Base-by-base conservation (phyloP, 129 eudicot genomes). In the Arctium minus region DNA sequence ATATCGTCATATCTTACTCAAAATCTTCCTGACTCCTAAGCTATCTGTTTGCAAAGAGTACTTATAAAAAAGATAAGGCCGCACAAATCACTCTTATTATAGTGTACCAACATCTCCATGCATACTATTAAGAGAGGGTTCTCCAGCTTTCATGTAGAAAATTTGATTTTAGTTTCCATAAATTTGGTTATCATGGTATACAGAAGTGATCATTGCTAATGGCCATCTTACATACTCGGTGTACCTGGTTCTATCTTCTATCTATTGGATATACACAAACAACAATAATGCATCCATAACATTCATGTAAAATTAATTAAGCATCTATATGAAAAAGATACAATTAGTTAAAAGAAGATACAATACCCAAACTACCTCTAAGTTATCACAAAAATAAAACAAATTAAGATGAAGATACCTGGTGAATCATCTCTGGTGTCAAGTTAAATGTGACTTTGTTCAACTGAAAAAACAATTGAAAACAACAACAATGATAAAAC, bases 391-490 rank as follows among this genome's bases (percentile, higher is more conserved):
- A 65, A 29, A 30, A 42, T 39, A 48, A 46, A 11, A 68, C 46
- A 75, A 74, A 48, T 2, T 44, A 68, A 64, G 50, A 81, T 80
- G 31, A 79, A 30, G 13, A 22, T 22, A 22, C 27, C 27, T 22
- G 27, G 27, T 22, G 27, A 22, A 22, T 22, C 27, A 22, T 22
- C 86, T 96, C 99, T 70, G 97, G 96, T 22, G 27, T 22, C 92
- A 93, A 89, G 88, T 84, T 93, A 86, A 91, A 96, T 65, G 97
- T 96, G 69, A 96, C 99, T 84, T 88, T 90, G 91, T 96, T 96
- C 7, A 98, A 86, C 98, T 96, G 93, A 48, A 87, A 83, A 78
- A 76, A 71, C 5, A 88, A 35, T 65, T 69, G 30, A 36, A 76
- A 79, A 85, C 29, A 36, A 3, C 53, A 67, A 40, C 46, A 32